These are phyloP conservation scores for Globisporangium perplexum DNA, from an alignment of 352 stramenopile species.

Conservation along the genomic window DNA sequence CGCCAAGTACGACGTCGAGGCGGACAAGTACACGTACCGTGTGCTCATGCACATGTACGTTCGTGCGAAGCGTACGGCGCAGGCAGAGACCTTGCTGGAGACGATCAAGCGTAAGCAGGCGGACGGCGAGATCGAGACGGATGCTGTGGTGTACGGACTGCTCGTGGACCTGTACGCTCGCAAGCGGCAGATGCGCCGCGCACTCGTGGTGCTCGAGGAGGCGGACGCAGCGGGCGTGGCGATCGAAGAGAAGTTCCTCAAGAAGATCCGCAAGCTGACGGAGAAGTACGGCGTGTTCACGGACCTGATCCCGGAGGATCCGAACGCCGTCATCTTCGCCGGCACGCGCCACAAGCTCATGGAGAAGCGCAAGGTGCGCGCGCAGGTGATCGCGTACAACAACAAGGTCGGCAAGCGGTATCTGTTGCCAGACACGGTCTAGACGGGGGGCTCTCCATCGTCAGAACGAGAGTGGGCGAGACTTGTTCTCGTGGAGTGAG, in stretches of 20 bases:
- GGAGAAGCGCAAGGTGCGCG: constrained; percentile 71
- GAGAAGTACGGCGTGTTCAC: constrained; percentile 70
- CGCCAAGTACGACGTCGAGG: constrained; percentile 28
- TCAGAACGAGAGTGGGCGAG: background rate
- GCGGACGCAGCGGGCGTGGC: constrained; percentile 41
- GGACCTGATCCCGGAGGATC: constrained; percentile 73
- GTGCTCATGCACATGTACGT: constrained; percentile 81
- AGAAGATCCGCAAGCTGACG: constrained; percentile 58
- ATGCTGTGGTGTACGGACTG: constrained; percentile 55
- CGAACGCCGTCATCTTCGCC: constrained; percentile 57
- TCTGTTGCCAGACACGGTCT: constrained; percentile 46
- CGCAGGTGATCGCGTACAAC: constrained; percentile 67
- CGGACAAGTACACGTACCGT: constrained; percentile 65
- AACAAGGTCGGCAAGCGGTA: constrained; percentile 69
- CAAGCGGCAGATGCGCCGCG: constrained; percentile 53
- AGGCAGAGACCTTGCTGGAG: constrained; percentile 45
- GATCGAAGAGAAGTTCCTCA: constrained; percentile 60
- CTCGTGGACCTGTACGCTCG: constrained; percentile 76
- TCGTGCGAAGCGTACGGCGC: constrained; percentile 50
- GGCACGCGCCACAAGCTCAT: constrained; percentile 66
- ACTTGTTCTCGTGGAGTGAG: too few species aligned
- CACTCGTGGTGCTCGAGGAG: constrained; percentile 58
- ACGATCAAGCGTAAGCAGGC: constrained; percentile 34
- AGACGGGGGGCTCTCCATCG: background rate
- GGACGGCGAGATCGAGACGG: constrained; percentile 43